Evolutionary conservation across 2,329 filamentous ascomycete genomes (phyloP), one percentile per base, ranked within the genome.

Genomic region (Teratosphaeria destructans): DNA sequence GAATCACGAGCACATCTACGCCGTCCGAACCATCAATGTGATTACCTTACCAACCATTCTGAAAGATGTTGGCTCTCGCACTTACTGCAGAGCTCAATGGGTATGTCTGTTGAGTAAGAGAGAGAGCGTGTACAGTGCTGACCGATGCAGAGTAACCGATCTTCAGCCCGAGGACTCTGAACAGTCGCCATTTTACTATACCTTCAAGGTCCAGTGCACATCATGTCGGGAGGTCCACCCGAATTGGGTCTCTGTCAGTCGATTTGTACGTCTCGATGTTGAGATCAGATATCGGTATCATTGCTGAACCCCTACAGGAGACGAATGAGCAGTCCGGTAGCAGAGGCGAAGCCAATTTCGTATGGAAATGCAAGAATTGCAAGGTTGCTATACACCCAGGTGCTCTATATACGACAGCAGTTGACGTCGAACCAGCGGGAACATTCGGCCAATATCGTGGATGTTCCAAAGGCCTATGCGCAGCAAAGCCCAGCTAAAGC

Each of bases 351-450:
- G 94, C 94, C 62, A 97, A 97, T 75, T 99, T 99, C 75, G 94
- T 99, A n/a, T 99, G 94, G 93, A 92, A 86, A 74, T 99, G 94
- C 82, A 96, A 95, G 76, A 93, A 94, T 72, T 99, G 94, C 85
- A 95, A 94, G 84, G 91, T 94, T 56, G 54, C 55, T 34, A n/a
- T 8, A 43, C 32, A 23, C 10, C n/a, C 7, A 32, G 7, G 10
- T 4, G 34, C 32, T 35, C 39, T 35, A 29, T 35, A 29, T n/a
- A 39, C 2, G 1, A 39, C 23, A 12, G 5, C 47, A 57, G 16
- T n/a, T 57, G 34, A 47, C 12, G 5, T 7, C 16, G 10, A 10
- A 32, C 12, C 64, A 92, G 89, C 82, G 89, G 74, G 89, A 94
- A 73, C 90, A 90, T 19, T 91, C 91, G 35, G 93, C 93, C 58